Base-by-base conservation (phyloP, 352 stramenopile genomes). In the Lagenidium sp. region DNA sequence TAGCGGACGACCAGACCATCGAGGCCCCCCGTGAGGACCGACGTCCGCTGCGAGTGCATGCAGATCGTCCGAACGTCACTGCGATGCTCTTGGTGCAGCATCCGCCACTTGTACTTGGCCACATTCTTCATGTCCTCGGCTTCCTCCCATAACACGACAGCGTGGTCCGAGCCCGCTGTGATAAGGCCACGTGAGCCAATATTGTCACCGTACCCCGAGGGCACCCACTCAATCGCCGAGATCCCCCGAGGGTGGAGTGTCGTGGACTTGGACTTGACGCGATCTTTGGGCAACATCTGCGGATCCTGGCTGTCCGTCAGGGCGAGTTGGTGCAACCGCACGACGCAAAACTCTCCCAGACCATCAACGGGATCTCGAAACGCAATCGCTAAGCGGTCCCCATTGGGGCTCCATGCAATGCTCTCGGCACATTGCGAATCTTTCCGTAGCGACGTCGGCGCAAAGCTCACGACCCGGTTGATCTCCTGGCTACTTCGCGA, bases 1-100 rank as follows among this genome's bases (percentile, higher is more conserved):
- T 85, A 94, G 20, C 64, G 62, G 12, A 90, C 60, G 26, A 93
- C 56, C 21, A 77, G 47, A 0, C 81, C 81, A 43, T 94, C 81
- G 18, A 88, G 53, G 6, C 70, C 78, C 30, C 81, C 76, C 2
- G 78, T 85, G 54, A 71, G 89, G 28, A 94, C 47, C 18, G 54
- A 50, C 7, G 76, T 59, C 22, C 77, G 65, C 37, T 79, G 58
- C n/a, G 73, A 85, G 56, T 94, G 81, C 41, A 90, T 61, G 23
- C 76, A 91, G 19, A 94, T 63, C 29, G 76, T 53, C 4, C 67
- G 70, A 22, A 94, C 69, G 53, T 94, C 81, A 43, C 73, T 89
- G 15, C 65, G 60, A 42, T 94, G 81, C 42, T 85, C 73, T 16
- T 62, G 61, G 50, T 94, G 81, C 26, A 94, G 45, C 11, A 85